Evolutionary conservation across 169 alveolate species (phyloP).

Genomic region (Plasmodium fragile): DNA sequence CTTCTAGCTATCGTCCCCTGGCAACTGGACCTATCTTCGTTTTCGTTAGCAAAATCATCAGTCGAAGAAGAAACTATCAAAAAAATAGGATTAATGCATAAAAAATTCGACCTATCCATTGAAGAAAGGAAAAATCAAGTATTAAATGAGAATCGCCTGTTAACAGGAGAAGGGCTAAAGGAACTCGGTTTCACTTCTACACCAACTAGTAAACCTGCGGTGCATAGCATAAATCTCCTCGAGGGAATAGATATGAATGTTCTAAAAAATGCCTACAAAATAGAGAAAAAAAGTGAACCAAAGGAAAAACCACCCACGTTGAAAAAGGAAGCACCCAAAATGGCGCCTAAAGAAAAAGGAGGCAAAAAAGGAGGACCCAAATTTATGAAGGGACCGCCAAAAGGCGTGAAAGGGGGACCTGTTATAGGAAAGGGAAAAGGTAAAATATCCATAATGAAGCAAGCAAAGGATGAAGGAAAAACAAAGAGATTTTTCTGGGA

Average conservation of each 20-base stretch:
- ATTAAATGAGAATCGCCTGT: constrained; percentile 74
- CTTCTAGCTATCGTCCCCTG: constrained; percentile 65
- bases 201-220: constrained; percentile 4
- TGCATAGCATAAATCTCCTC: constrained; percentile 36
- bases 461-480: constrained; percentile 86
- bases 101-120: constrained; percentile 37
- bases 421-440: constrained; percentile 78
- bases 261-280: constrained; percentile 79
- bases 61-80: constrained; percentile 64
- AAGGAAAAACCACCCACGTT: constrained; percentile 63
- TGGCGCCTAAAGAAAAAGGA: constrained; percentile 76
- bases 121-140: constrained; percentile 70
- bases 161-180: constrained; percentile 85
- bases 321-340: constrained; percentile 76
- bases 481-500: constrained; percentile 93
- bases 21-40: constrained; percentile 69
- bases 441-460: constrained; percentile 54
- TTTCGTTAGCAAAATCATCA: constrained; percentile 76
- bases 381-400: constrained; percentile 86
- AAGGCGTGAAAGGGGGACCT: constrained; percentile 79
- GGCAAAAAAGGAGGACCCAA: constrained; percentile 79
- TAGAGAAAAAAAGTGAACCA: constrained; percentile 76
- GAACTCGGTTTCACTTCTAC: constrained; percentile 79
- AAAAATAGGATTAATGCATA: constrained; percentile 49
- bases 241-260: constrained; percentile 78